A percentile compares a stretch with the other conserved stretches of the same genome.
phyloP scores from a whole-genome alignment of 192 early-diverging fungal species.

The Dispira simplex region DNA sequence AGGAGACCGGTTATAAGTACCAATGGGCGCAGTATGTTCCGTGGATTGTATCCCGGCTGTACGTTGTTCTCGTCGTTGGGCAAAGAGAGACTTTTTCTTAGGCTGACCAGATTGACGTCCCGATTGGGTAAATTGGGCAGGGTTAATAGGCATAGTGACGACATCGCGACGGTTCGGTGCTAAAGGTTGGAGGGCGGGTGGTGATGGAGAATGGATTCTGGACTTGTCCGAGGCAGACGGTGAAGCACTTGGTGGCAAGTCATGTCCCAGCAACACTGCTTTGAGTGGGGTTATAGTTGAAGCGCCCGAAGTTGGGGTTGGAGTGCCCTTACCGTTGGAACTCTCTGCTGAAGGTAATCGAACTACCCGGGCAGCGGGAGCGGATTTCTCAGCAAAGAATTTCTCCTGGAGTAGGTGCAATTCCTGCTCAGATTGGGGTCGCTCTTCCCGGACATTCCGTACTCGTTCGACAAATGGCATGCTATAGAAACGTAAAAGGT shows the following conservation, averaged over 20 bases:
- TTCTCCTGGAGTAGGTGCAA: slow-evolving; percentile 22
- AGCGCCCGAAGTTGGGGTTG: too few relatives aligned
- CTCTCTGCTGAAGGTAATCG: not conserved
- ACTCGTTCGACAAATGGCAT: slow-evolving; percentile 5
- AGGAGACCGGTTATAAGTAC: not conserved
- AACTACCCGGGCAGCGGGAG: slow-evolving; percentile 24
- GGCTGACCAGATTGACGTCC: not conserved
- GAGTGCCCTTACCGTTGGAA: not conserved
- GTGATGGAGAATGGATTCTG: too few relatives aligned
- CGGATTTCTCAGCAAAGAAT: slow-evolving; percentile 19
- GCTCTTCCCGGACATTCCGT: slow-evolving; percentile 4
- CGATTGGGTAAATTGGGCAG: not conserved
- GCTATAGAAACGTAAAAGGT: not conserved
- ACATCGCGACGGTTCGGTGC: not conserved
- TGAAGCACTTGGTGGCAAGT: too few relatives aligned
- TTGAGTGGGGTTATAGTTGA: too few relatives aligned
- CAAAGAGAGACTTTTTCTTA: slow-evolving; percentile 27
- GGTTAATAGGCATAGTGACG: not conserved
- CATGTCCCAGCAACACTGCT: too few relatives aligned
- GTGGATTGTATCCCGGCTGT: not conserved
- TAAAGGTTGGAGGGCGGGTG: too few relatives aligned
- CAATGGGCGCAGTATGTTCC: not conserved
- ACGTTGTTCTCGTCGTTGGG: slow-evolving; percentile 24
- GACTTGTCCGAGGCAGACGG: too few relatives aligned
- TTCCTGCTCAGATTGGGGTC: slow-evolving; percentile 12